phyloP scores from a whole-genome alignment of 768 basidiomycete species.

The Pilatotrama ljubarskyi region DNA sequence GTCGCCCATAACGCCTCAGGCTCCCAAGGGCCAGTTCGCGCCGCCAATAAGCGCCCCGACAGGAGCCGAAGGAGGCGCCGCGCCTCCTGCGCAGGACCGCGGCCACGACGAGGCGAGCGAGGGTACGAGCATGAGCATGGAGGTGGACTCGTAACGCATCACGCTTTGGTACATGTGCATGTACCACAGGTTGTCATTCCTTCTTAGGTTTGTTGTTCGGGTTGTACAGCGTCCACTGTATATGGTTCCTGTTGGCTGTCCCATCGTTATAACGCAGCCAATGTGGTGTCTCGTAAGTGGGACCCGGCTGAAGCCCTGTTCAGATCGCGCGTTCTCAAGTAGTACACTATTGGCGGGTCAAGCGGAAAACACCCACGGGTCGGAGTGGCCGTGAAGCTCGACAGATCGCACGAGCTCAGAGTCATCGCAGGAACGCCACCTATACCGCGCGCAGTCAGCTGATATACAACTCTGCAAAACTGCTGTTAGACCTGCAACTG shows the following conservation, averaged over 20 bases:
- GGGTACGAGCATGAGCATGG: slow-evolving; percentile 21
- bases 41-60: slow-evolving; percentile 3
- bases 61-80: neutral
- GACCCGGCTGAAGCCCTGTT: no score
- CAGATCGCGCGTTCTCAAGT: no score
- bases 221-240: neutral
- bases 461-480: no score
- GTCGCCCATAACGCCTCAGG: neutral
- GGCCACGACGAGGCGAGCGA: slow-evolving; percentile 2
- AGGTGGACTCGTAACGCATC: slow-evolving; percentile 21
- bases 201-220: neutral
- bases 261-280: no score
- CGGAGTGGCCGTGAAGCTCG: no score
- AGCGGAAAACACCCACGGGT: no score
- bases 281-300: no score
- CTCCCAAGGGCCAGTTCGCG: slow-evolving; percentile 4
- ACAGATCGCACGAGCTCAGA: no score
- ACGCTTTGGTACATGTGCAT: neutral
- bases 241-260: neutral
- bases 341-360: no score
- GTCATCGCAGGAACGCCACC: no score
- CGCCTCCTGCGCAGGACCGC: neutral
- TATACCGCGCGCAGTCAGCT: no score
- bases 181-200: neutral
- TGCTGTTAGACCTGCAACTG: no score